These are phyloP conservation scores for Camellia oleifera DNA, from an alignment of 179 eudicot species.

Conservation along the genomic window DNA sequence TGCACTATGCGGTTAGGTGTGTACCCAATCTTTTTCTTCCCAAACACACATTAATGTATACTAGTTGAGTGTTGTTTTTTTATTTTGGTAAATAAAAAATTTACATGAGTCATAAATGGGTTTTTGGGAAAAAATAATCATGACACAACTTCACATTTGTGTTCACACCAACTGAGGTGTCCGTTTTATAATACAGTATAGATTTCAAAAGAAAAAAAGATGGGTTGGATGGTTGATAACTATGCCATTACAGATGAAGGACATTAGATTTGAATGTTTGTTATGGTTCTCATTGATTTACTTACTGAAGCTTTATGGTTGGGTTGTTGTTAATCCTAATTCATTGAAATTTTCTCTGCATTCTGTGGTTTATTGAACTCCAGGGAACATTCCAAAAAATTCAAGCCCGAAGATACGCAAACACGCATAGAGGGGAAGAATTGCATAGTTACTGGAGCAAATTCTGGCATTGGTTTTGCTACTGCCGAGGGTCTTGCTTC, in stretches of 20 bases:
- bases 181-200: too few relatives aligned
- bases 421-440: constrained; percentile 69
- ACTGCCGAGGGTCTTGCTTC: constrained; percentile 92
- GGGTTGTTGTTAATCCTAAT: constrained; percentile 5
- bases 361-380: constrained; percentile 5
- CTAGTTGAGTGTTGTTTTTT: too few relatives aligned
- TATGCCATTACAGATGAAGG: background rate
- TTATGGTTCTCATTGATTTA: background rate
- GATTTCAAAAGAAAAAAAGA: background rate
- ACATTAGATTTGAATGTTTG: background rate
- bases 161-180: too few relatives aligned
- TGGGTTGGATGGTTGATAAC: background rate
- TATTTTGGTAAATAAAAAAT: too few relatives aligned
- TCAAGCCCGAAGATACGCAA: constrained; percentile 68
- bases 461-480: constrained; percentile 88
- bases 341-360: background rate
- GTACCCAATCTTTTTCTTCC: too few relatives aligned
- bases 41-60: too few relatives aligned
- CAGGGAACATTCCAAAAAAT: constrained; percentile 83
- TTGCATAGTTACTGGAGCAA: constrained; percentile 92
- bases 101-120: too few relatives aligned
- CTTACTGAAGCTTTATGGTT: constrained; percentile 4
- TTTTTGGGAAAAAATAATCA: too few relatives aligned
- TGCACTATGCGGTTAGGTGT: too few relatives aligned
- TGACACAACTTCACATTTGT: too few relatives aligned